Evolutionary conservation across 2,329 filamentous ascomycete species (phyloP), one percentile per base, ranked within the genome.

Genomic region (Pseudopithomyces maydicus): DNA sequence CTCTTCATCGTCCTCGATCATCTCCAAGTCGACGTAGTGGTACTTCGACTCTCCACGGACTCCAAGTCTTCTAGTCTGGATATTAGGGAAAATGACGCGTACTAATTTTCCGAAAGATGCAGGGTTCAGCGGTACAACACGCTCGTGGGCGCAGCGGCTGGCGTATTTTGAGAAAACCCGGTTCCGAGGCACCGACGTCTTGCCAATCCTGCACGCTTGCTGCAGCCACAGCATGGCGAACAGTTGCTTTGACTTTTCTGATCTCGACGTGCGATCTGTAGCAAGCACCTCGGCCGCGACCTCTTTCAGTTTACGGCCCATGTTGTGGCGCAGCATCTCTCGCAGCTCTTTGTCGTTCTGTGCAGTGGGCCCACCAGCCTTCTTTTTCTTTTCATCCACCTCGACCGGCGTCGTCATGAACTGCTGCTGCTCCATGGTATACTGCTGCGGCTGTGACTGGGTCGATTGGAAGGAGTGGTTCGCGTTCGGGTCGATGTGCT

Each of bases 1-100:
- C 14, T 70, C 69, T 48, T 59, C 69, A 36, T 82, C 82, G 57
- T 81, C 38, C n/a, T 41, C 80, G 55, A 78, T 78, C 33, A 83
- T 78, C 38, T 79, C 80, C 36, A 84, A 75, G 62, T 84, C 82
- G 47, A 83, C 82, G 70, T 99, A 99, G 77, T 99, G 95, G 75
- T 99, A 99, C 74, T 99, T 99, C 14, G 95, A 99, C 79, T 98
- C 94, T 62, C 95, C 95, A 52, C 95, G 88, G 45, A 98, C 93
- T 61, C 95, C 95, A 12, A 99, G 82, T 62, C 95, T 86, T 57
- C 95, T 85, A 32, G 95, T 99, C 77, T 96, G 94, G 20, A 99
- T 88, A 41, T 93, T 94, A 0, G 95, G 94, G 68, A 98, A 99
- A 50, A 99, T 90, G 38, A 99, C 94, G 32, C 95, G 88, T 33